A percentile compares a stretch with the other conserved stretches of the same genome.
These are phyloP conservation scores for Cenchrus purpureus DNA, from an alignment of 176 grass and related monocot genomes.

Conservation along the genomic window DNA sequence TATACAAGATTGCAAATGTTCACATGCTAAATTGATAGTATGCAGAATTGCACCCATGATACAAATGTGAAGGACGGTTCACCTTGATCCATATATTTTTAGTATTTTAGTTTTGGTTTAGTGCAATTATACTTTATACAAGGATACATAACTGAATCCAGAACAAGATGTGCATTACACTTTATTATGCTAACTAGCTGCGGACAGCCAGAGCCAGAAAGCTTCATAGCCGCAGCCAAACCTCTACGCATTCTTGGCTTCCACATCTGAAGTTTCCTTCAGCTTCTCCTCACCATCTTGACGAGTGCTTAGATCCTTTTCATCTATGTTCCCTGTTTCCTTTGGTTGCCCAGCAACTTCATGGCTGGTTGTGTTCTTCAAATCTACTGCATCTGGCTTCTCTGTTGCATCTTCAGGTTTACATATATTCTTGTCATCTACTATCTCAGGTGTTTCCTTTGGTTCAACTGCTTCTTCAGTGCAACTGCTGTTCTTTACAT, in stretches of 20 bases:
- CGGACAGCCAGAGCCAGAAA: neutral
- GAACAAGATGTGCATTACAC: neutral
- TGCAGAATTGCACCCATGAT: neutral
- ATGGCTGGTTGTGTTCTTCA: neutral
- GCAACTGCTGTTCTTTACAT: neutral
- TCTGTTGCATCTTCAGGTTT: neutral
- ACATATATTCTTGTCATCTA: neutral
- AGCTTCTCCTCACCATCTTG: neutral
- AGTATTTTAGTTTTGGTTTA: neutral
- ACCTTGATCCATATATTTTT: neutral
- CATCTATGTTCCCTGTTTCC: neutral
- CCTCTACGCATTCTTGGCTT: conserved; percentile 37
- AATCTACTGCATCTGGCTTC: neutral
- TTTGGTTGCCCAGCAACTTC: conserved; percentile 1
- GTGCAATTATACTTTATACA: neutral
- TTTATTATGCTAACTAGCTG: neutral
- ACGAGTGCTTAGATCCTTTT: neutral
- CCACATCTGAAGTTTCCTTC: neutral
- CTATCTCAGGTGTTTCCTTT: neutral
- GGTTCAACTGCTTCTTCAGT: neutral
- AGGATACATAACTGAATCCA: neutral
- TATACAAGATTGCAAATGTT: neutral
- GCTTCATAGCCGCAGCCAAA: neutral
- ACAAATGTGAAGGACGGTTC: neutral
- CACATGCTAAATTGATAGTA: neutral